Evolutionary conservation across 2,329 filamentous ascomycete genomes (phyloP).

Genomic region (Chalaropsis ovoidea): DNA sequence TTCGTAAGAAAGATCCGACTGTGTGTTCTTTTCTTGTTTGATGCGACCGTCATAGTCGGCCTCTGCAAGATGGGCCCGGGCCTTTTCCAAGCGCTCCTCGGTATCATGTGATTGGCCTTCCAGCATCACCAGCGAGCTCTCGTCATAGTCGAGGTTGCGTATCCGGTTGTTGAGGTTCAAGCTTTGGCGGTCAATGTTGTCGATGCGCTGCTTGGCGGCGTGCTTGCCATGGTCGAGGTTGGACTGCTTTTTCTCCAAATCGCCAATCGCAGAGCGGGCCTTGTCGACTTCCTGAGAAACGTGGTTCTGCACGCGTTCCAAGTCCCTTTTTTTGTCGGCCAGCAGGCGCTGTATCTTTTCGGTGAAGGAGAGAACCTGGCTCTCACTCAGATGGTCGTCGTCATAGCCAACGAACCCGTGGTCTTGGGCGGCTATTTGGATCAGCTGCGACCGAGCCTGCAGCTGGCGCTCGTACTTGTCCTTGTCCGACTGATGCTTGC

Average conservation of each 20-base stretch:
- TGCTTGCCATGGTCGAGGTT: conserved; percentile 64
- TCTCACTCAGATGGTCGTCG: conserved; percentile 57
- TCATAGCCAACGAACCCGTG: conserved; percentile 82
- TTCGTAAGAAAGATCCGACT: conserved; percentile 61
- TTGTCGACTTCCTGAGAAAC: conserved; percentile 63
- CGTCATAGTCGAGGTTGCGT: conserved; percentile 68
- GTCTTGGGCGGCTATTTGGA: conserved; percentile 64
- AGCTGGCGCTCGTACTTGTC: conserved; percentile 77
- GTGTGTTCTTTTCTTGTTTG: conserved; percentile 51
- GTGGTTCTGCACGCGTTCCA: conserved; percentile 65
- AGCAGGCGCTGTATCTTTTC: conserved; percentile 64
- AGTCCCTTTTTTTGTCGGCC: conserved; percentile 64
- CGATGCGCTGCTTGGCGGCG: conserved; percentile 61
- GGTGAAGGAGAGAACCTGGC: conserved; percentile 65
- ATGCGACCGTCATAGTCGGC: conserved; percentile 63
- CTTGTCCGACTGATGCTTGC: conserved; percentile 75
- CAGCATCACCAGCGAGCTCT: conserved; percentile 69
- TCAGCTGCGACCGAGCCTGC: conserved; percentile 57
- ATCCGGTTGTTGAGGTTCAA: conserved; percentile 56
- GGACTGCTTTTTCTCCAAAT: conserved; percentile 64
- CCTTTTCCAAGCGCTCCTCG: conserved; percentile 49
- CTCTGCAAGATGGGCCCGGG: conserved; percentile 52
- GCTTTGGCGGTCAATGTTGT: conserved; percentile 61
- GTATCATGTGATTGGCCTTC: conserved; percentile 64
- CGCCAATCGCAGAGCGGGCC: conserved; percentile 60